These are phyloP conservation scores for Naganishia cerealis DNA, from an alignment of 1,284 basidiomycete species.

Conservation along the genomic window DNA sequence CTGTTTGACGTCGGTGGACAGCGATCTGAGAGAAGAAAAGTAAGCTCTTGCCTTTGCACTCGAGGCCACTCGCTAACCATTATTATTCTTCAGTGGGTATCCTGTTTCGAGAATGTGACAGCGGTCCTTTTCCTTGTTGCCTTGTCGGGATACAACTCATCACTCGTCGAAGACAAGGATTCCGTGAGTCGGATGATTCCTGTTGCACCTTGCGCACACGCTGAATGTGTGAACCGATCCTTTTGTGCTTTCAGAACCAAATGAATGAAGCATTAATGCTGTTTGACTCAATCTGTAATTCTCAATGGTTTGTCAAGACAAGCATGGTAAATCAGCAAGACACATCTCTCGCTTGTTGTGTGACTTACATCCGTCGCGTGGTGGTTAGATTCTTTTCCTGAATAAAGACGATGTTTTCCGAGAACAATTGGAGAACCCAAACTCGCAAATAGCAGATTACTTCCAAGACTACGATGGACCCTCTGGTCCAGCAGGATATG, in stretches of 20 bases:
- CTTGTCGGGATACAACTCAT: slow-evolving; percentile 92
- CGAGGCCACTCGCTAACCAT: no score
- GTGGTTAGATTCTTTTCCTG: slow-evolving; percentile 68
- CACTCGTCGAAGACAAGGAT: slow-evolving; percentile 87
- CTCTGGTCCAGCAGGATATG: slow-evolving; percentile 59
- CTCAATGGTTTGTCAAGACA: slow-evolving; percentile 87
- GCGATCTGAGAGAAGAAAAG: slow-evolving; percentile 88
- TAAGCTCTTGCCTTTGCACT: background rate
- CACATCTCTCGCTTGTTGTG: background rate
- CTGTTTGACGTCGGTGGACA: slow-evolving; percentile 95
- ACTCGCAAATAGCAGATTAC: slow-evolving; percentile 78
- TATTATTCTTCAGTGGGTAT: slow-evolving; percentile 46
- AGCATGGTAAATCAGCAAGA: slow-evolving; percentile 65
- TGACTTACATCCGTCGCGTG: slow-evolving; percentile 42
- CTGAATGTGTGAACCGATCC: background rate
- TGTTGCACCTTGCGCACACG: background rate
- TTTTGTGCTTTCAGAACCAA: slow-evolving; percentile 65
- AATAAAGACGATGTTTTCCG: slow-evolving; percentile 80
- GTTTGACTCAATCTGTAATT: slow-evolving; percentile 92
- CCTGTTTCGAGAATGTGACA: slow-evolving; percentile 88
- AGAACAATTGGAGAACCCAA: slow-evolving; percentile 70
- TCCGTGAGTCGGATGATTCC: slow-evolving; percentile 62
- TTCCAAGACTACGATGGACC: slow-evolving; percentile 64
- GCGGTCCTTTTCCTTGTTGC: slow-evolving; percentile 90
- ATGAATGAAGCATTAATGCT: slow-evolving; percentile 96